Percentiles rank a stretch among this genome's conserved stretches.
These are phyloP conservation scores for Trichoderma polysporum DNA, from an alignment of 2,329 filamentous ascomycete species.

Conservation along the genomic window DNA sequence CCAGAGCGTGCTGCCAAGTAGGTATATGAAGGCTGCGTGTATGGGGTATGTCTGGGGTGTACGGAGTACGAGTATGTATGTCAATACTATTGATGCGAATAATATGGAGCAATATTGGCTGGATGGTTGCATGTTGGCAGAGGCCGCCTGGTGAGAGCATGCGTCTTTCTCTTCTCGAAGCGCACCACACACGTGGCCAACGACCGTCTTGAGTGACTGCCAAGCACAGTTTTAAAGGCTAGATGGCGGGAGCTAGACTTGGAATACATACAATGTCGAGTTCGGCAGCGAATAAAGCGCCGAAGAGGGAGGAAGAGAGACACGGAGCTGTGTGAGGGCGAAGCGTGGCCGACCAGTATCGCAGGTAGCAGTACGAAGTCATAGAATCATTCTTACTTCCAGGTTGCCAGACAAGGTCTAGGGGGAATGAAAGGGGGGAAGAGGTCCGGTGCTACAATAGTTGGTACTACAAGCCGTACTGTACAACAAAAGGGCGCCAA, in stretches of 20 bases:
- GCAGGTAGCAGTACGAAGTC: neutral
- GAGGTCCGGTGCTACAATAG: neutral
- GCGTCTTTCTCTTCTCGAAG: no score
- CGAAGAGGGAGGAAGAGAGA: neutral
- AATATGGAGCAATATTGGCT: no score
- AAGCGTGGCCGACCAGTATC: neutral
- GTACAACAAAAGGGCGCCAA: neutral
- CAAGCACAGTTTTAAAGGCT: neutral
- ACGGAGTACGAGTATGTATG: no score
- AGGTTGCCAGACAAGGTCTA: no score
- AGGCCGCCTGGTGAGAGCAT: neutral
- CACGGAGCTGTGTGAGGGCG: neutral
- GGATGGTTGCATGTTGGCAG: no score
- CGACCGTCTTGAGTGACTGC: neutral
- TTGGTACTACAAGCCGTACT: neutral
- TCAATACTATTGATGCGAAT: no score
- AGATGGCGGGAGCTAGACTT: neutral
- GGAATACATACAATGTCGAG: neutral
- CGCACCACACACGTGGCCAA: no score
- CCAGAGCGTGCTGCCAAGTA: no score
- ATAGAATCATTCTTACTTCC: no score
- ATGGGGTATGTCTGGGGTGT: neutral
- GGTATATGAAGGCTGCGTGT: neutral
- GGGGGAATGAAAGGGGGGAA: neutral
- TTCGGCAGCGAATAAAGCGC: neutral